Conservation (phyloP, 176 grass and related monocot genomes). For the Hordeum vulgare region DNA sequence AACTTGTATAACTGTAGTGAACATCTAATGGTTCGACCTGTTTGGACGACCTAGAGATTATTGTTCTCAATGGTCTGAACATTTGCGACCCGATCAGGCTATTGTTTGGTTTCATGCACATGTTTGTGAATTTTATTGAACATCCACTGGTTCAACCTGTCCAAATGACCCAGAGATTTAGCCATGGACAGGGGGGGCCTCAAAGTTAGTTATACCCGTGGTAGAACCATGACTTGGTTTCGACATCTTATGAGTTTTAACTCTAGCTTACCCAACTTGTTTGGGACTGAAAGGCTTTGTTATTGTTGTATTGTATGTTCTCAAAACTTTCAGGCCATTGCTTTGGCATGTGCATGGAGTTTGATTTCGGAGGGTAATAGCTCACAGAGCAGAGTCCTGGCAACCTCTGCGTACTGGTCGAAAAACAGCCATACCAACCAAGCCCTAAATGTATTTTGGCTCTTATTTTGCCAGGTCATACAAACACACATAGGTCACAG, state of each 20-base stretch:
- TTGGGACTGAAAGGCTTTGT: no score
- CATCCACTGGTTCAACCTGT: no score
- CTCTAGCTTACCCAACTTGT: no score
- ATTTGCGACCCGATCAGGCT: not conserved
- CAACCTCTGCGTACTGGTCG: no score
- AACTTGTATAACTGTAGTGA: conserved; percentile 11
- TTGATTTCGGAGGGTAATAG: not conserved
- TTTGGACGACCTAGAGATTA: not conserved
- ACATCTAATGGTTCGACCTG: not conserved
- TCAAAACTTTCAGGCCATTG: not conserved
- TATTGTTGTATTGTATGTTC: no score
- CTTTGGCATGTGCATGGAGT: not conserved
- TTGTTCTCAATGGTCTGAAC: not conserved
- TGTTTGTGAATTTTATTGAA: not conserved
- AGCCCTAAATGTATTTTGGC: no score
- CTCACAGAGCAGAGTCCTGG: not conserved
- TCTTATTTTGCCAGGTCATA: not conserved
- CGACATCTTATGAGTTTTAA: no score
- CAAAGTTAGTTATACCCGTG: no score
- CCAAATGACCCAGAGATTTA: no score
- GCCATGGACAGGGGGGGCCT: no score
- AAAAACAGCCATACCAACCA: no score
- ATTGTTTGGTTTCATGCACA: not conserved
- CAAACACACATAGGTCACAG: not conserved
- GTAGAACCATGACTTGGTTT: no score